Evolutionary conservation across 2,329 filamentous ascomycete species (phyloP).

Genomic region (Beauveria asiatica): DNA sequence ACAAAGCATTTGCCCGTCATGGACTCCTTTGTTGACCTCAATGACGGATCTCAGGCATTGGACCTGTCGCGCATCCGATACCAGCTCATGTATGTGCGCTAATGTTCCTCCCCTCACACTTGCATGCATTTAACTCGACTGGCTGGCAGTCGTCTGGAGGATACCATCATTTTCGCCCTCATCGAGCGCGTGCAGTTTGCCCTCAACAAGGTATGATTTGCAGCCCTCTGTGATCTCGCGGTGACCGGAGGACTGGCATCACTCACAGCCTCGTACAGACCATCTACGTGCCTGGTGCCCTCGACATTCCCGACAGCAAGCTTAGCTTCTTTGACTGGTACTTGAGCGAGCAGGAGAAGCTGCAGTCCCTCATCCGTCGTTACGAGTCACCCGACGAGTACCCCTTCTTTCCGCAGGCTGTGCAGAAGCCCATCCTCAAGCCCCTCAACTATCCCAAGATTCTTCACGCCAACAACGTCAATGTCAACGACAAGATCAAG

Average conservation of each 20-base stretch:
- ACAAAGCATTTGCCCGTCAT: conserved; percentile 41
- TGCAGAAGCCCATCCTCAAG: conserved; percentile 75
- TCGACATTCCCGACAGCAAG: conserved; percentile 63
- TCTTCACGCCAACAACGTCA: conserved; percentile 80
- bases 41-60: conserved; percentile 73
- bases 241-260: not conserved
- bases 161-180: conserved; percentile 93
- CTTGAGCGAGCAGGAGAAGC: conserved; percentile 76
- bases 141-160: conserved; percentile 71
- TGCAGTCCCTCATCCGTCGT: conserved; percentile 88
- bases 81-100: conserved; percentile 72
- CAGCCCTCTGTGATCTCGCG: too few relatives aligned
- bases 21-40: conserved; percentile 86
- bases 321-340: conserved; percentile 93
- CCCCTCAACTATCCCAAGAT: conserved; percentile 82
- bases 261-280: conserved; percentile 32
- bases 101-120: not conserved
- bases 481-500: conserved; percentile 84
- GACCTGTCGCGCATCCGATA: conserved; percentile 89
- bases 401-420: conserved; percentile 81
- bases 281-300: conserved; percentile 76
- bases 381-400: conserved; percentile 97
- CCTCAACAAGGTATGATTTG: conserved; percentile 50
- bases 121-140: not conserved
- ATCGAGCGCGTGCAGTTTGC: conserved; percentile 98